Conservation (phyloP, 148 eudicot species). For the Linanthus parryae region DNA sequence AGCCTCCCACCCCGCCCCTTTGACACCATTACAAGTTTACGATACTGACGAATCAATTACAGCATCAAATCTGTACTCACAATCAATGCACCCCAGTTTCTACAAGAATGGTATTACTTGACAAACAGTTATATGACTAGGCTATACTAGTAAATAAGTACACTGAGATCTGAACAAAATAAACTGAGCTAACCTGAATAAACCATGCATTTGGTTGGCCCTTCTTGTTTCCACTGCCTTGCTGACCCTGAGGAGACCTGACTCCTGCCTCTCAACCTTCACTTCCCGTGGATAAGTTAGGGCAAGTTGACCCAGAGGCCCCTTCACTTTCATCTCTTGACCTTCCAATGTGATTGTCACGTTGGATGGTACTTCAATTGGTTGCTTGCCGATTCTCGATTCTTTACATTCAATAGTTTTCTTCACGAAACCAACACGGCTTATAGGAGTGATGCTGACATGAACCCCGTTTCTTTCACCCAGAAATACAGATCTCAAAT, state of each 20-base stretch:
- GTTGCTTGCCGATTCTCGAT: conserved; percentile 92
- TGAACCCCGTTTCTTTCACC: conserved; percentile 42
- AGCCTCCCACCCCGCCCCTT: no score
- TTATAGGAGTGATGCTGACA: conserved; percentile 27
- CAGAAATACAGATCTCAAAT: conserved; percentile 44
- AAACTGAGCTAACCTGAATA: conserved; percentile 53
- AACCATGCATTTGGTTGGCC: conserved; percentile 96
- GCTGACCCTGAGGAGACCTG: conserved; percentile 54
- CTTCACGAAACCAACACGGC: conserved; percentile 34
- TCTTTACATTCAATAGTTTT: conserved; percentile 73
- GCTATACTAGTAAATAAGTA: background rate
- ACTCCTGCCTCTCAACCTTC: conserved; percentile 54
- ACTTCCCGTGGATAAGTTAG: conserved; percentile 82
- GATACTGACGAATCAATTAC: no score
- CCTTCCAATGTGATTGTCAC: conserved; percentile 67
- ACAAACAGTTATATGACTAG: no score
- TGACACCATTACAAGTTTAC: no score
- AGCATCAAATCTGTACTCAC: no score
- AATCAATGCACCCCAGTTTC: no score
- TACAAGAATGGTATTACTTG: no score
- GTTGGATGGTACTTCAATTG: conserved; percentile 74
- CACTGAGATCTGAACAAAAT: background rate
- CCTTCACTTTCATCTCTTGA: conserved; percentile 70
- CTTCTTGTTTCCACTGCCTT: conserved; percentile 78
- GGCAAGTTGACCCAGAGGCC: conserved; percentile 89